Evolutionary conservation across 805 yeast species (phyloP).

Genomic region (Ogataea minuta): DNA sequence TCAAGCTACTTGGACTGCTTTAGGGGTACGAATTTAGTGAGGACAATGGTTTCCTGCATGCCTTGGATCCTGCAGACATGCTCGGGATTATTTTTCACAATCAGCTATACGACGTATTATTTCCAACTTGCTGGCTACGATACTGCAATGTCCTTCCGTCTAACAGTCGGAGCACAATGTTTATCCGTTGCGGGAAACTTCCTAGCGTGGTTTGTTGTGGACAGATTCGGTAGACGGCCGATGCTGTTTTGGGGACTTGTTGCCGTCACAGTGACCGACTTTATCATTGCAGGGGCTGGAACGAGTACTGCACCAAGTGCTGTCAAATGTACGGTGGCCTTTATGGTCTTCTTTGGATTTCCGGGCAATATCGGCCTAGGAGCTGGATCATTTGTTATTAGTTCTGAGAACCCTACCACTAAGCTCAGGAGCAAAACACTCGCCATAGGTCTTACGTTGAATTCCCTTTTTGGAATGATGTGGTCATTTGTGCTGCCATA

Average conservation of each 20-base stretch:
- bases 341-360: conserved; percentile 24
- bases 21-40: conserved; percentile 41
- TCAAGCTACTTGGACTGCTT: conserved; percentile 42
- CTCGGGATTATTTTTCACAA: conserved; percentile 45
- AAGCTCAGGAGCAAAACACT: conserved; percentile 41
- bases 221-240: conserved; percentile 38
- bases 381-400: conserved; percentile 29
- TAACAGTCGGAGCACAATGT: conserved; percentile 33
- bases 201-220: conserved; percentile 42
- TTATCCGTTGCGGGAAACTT: conserved; percentile 34
- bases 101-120: conserved; percentile 50
- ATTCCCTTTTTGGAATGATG: conserved; percentile 36
- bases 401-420: conserved; percentile 41
- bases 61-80: conserved; percentile 45
- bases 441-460: conserved; percentile 33
- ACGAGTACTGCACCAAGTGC: conserved; percentile 22
- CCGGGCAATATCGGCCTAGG: conserved; percentile 33
- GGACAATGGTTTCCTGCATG: conserved; percentile 41
- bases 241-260: conserved; percentile 31
- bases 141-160: conserved; percentile 36
- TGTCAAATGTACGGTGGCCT: conserved; percentile 32
- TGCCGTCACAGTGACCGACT: conserved; percentile 24
- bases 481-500: conserved; percentile 44
- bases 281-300: conserved; percentile 31
- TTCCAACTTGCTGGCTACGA: conserved; percentile 49